These are phyloP conservation scores for Ogataea populi-albae DNA, from an alignment of 805 yeast species.

Conservation along the genomic window DNA sequence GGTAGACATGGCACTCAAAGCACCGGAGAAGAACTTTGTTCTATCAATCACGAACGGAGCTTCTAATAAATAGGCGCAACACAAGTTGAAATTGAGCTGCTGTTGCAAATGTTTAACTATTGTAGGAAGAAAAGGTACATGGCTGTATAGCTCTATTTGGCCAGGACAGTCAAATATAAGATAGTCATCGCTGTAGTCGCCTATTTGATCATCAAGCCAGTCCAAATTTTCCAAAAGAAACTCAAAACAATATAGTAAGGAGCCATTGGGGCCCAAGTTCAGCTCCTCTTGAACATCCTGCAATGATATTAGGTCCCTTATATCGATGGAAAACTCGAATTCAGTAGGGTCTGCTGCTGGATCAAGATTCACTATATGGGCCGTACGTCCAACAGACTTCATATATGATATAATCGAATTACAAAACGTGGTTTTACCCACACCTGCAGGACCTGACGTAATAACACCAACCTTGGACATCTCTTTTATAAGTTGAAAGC, in stretches of 20 bases:
- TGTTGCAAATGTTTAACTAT: conserved; percentile 81
- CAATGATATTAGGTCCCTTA: conserved; percentile 82
- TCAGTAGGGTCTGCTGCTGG: conserved; percentile 97
- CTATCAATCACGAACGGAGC: conserved; percentile 91
- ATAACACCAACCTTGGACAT: conserved; percentile 96
- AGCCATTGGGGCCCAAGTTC: conserved; percentile 94
- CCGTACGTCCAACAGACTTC: conserved; percentile 87
- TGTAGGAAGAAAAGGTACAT: conserved; percentile 88
- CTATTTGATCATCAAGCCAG: conserved; percentile 97
- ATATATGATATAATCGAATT: conserved; percentile 81
- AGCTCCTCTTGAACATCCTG: conserved; percentile 96
- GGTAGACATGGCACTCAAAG: conserved; percentile 95
- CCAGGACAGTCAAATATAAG: conserved; percentile 96
- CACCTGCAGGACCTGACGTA: conserved; percentile 97
- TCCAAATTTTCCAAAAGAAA: conserved; percentile 84
- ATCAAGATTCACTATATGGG: conserved; percentile 91
- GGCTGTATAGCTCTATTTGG: conserved; percentile 92
- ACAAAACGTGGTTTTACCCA: conserved; percentile 92
- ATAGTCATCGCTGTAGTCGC: conserved; percentile 93
- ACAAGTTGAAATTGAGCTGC: conserved; percentile 76
- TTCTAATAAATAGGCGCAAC: conserved; percentile 90
- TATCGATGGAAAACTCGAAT: conserved; percentile 89
- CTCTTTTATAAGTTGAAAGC: not conserved
- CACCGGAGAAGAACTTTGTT: conserved; percentile 92
- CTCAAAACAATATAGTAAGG: conserved; percentile 89